Percentiles rank a stretch among this genome's conserved stretches.
These are phyloP conservation scores for Echeveria elegans DNA, from an alignment of 164 flowering plant species.

Conservation along the genomic window DNA sequence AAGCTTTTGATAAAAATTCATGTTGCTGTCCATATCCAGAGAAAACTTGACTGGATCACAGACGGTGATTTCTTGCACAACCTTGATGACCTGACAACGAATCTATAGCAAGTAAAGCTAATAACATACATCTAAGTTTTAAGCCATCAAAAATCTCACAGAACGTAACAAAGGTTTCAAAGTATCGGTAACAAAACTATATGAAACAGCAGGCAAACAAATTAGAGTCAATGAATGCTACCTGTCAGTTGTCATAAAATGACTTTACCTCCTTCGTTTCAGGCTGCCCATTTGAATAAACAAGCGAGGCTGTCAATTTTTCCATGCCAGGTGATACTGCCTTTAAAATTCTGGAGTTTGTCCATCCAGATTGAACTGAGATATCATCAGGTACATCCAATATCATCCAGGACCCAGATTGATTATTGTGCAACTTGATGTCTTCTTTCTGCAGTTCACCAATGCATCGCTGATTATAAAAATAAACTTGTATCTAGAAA, in stretches of 20 bases:
- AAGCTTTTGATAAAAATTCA: constrained; percentile 24
- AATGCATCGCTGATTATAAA: constrained; percentile 8
- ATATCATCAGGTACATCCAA: constrained; percentile 29
- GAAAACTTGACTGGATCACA: constrained; percentile 55
- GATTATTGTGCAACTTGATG: constrained; percentile 40
- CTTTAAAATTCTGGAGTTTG: constrained; percentile 39
- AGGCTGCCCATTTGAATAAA: constrained; percentile 33
- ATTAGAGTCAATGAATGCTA: not conserved
- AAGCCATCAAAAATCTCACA: not conserved
- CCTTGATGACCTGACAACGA: constrained; percentile 47
- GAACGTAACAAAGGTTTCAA: not conserved
- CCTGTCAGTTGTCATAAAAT: not conserved
- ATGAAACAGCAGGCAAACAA: not conserved
- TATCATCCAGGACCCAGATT: constrained; percentile 44
- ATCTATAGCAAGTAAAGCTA: not conserved
- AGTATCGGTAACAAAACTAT: not conserved
- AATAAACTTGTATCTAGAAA: not conserved
- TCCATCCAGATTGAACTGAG: constrained; percentile 34
- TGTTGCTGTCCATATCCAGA: constrained; percentile 20
- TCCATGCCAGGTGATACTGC: constrained; percentile 63
- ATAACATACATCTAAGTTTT: not conserved
- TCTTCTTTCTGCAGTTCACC: constrained; percentile 51
- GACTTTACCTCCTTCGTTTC: constrained; percentile 45
- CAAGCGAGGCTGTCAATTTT: constrained; percentile 60
- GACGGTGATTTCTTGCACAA: constrained; percentile 74